phyloP scores from a whole-genome alignment of 106 monocot genomes.

The Dioscorea dumetorum region DNA sequence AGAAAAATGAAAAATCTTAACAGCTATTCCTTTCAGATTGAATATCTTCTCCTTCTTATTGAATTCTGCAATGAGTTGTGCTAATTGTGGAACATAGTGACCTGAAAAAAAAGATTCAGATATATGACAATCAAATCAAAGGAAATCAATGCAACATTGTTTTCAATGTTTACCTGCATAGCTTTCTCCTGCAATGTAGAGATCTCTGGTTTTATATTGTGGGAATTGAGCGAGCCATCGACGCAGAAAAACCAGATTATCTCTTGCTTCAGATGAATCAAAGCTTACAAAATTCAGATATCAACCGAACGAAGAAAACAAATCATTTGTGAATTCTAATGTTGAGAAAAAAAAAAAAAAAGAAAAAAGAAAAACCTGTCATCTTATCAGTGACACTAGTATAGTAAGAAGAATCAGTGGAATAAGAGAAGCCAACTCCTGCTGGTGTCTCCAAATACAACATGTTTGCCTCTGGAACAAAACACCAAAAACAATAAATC shows the following conservation, averaged over 20 bases:
- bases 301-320: neutral
- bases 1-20: neutral
- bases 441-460: constrained; percentile 72
- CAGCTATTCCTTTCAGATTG: neutral
- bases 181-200: constrained; percentile 91
- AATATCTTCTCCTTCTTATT: neutral
- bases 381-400: constrained; percentile 50
- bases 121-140: neutral
- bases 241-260: constrained; percentile 74
- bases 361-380: too few species aligned
- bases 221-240: constrained; percentile 79
- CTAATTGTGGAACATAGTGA: constrained; percentile 24
- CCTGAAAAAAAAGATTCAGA: constrained; percentile 31
- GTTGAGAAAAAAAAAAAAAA: too few species aligned
- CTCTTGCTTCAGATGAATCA: constrained; percentile 51
- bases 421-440: constrained; percentile 79
- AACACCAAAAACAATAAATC: neutral
- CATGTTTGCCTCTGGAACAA: constrained; percentile 62
- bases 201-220: constrained; percentile 61
- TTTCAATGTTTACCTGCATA: constrained; percentile 55
- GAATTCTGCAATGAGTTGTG: neutral
- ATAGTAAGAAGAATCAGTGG: constrained; percentile 50
- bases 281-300: neutral
- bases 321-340: neutral
- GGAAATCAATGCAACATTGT: neutral